Evolutionary conservation across 441 rosid species (phyloP).

Genomic region (Jatropha podagrica): DNA sequence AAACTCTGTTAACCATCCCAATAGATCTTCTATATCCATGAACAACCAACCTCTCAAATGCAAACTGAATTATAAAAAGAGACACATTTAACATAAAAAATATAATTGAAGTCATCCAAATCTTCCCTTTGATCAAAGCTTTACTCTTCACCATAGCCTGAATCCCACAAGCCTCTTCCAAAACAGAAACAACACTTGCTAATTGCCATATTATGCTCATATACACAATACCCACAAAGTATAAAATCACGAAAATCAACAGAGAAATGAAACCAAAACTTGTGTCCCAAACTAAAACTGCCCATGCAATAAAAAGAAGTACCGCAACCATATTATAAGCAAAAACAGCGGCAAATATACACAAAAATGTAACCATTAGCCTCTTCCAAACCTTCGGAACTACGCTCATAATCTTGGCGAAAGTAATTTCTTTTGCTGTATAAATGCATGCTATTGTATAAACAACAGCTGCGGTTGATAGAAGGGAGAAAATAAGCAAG

Average conservation of each 20-base stretch:
- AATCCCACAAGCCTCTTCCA: slow-evolving; percentile 49
- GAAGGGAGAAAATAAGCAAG: slow-evolving; percentile 41
- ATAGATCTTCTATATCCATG: slow-evolving; percentile 7
- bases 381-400: slow-evolving; percentile 63
- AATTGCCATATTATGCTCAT: slow-evolving; percentile 45
- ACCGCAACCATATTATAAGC: slow-evolving; percentile 22
- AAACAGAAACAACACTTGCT: slow-evolving; percentile 54
- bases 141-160: slow-evolving; percentile 46
- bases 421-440: slow-evolving; percentile 36
- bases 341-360: slow-evolving; percentile 29
- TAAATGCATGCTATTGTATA: slow-evolving; percentile 52
- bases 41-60: slow-evolving; percentile 35
- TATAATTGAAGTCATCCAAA: slow-evolving; percentile 15
- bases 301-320: background rate
- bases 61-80: background rate
- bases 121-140: slow-evolving; percentile 44
- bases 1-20: slow-evolving; percentile 24
- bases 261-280: background rate
- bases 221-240: slow-evolving; percentile 35
- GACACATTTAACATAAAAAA: slow-evolving; percentile 26
- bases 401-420: slow-evolving; percentile 46
- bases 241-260: background rate
- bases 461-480: slow-evolving; percentile 57
- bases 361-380: slow-evolving; percentile 45
- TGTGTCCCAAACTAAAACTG: background rate